Conservation (phyloP, 2,329 filamentous ascomycete genomes). For the Aspergillus sp. region DNA sequence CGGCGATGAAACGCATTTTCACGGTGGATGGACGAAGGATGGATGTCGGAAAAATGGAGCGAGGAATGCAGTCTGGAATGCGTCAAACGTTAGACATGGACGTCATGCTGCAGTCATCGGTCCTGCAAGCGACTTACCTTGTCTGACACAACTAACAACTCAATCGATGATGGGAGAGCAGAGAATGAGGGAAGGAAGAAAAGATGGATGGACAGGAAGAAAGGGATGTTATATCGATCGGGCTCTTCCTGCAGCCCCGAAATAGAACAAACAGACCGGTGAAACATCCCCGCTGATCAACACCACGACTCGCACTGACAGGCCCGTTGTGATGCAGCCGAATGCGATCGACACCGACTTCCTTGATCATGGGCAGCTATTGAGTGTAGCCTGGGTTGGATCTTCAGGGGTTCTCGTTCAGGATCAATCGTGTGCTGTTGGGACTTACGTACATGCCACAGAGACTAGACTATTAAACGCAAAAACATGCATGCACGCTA, state of each 20-base stretch:
- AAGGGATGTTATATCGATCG: too few relatives aligned
- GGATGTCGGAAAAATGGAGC: not conserved
- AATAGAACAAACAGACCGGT: not conserved
- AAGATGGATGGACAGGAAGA: too few relatives aligned
- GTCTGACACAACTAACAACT: too few relatives aligned
- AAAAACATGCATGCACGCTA: not conserved
- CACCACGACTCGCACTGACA: not conserved
- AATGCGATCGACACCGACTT: too few relatives aligned
- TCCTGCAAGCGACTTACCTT: too few relatives aligned
- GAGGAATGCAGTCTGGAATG: not conserved
- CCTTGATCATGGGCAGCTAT: not conserved
- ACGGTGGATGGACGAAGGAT: not conserved
- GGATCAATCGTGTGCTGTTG: too few relatives aligned
- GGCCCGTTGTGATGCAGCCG: not conserved
- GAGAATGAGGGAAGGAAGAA: too few relatives aligned
- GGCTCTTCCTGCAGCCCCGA: not conserved
- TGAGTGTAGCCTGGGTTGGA: not conserved
- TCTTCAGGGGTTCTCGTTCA: too few relatives aligned
- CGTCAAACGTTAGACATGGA: too few relatives aligned
- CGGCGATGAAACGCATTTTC: constrained; percentile 14
- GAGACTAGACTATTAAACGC: too few relatives aligned
- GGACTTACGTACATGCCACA: too few relatives aligned
- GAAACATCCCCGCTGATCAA: not conserved
- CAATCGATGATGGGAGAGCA: too few relatives aligned
- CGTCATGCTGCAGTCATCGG: not conserved